phyloP scores from a whole-genome alignment of 345 rosid genomes.

The rapeseed (Brassica napus) region Da-Ae NC_063447.1:52327501-52328000 shows the following conservation, averaged over 20 bases:
- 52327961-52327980: constrained; percentile 81
- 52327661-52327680: constrained; percentile 82
- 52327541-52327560: constrained; percentile 78
- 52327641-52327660: constrained; percentile 54
- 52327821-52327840: constrained; percentile 61
- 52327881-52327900: constrained; percentile 78
- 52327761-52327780: constrained; percentile 82
- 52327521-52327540: constrained; percentile 75
- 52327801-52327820: constrained; percentile 62
- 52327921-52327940: constrained; percentile 50
- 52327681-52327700: constrained; percentile 48
- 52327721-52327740: constrained; percentile 55
- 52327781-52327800: constrained; percentile 53
- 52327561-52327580: constrained; percentile 65
- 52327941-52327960: constrained; percentile 51
- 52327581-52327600: constrained; percentile 67
- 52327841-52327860: constrained; percentile 79
- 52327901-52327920: constrained; percentile 85
- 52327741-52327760: constrained; percentile 75
- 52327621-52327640: constrained; percentile 72
- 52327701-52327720: constrained; percentile 53
- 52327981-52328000: constrained; percentile 44
- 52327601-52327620: constrained; percentile 95
- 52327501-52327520: constrained; percentile 78
- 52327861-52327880: constrained; percentile 63